Base-by-base conservation (phyloP, 2,329 filamentous ascomycete species). In the Teratosphaeria destructans region DNA sequence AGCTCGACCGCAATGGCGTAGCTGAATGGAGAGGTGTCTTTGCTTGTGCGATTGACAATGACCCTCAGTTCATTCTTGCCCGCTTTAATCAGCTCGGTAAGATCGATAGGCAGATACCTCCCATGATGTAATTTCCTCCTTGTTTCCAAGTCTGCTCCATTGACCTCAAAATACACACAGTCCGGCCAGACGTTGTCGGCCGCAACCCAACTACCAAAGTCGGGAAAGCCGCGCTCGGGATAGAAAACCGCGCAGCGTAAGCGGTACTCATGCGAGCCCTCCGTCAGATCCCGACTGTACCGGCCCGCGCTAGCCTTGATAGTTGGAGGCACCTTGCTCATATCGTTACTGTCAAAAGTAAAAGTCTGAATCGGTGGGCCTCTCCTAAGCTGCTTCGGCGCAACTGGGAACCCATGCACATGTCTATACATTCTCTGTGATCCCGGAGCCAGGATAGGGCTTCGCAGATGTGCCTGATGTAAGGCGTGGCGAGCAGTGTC, bases 51-150 rank as follows among this genome's bases (percentile, higher is more conserved):
- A 67, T 83, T 66, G 32, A 78, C 65, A 54, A 76, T 72, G 6
- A 92, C 70, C 4, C 78, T 75, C 2, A 95, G 69, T 0, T 67
- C 71, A 67, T 96, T 95, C 5, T 71, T 68, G 0, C 89, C 90
- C 16, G 74, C 65, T 8, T 67, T 70, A 5, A 95, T 64, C 23
- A 82, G 71, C 0, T 71, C 62, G 2, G 90, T 91, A 27, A 96
- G 76, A 65, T 96, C 90, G 5, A 89, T 77, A 0, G 92, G 86
- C 8, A 90, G 73, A 66, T 95, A 89, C 65, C 86, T 89, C 11
- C 85, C 86, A 67, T 92, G 82, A 62, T 94, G 86, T 0, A 83
- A 72, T 66, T 89, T 90, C 32, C 87, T 82, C 49, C 87, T 82
- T 16, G 90, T 71, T 11, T 84, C 76, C 1, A 82, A 67, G 19